phyloP scores from a whole-genome alignment of 2,329 filamentous ascomycete genomes.

The Pseudopithomyces chartarum region DNA sequence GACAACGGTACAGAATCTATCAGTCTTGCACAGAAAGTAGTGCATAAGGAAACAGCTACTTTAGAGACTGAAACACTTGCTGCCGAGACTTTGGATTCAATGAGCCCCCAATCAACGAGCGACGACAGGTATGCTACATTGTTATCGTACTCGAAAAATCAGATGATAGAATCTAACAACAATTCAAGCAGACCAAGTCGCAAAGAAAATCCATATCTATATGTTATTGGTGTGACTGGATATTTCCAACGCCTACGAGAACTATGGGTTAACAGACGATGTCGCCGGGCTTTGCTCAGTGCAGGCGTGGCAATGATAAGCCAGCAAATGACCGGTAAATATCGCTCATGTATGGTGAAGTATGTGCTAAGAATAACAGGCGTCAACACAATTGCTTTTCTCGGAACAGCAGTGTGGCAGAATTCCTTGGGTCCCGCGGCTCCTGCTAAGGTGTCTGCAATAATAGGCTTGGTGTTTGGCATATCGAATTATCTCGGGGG shows the following conservation, averaged over 20 bases:
- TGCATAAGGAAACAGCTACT: background rate
- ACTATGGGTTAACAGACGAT: conserved; percentile 23
- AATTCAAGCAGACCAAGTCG: background rate
- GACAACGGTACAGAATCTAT: background rate
- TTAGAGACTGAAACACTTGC: too few relatives aligned
- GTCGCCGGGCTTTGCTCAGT: conserved; percentile 20
- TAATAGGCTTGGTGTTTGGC: conserved; percentile 24
- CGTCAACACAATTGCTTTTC: conserved; percentile 21
- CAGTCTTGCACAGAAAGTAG: background rate
- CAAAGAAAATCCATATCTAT: conserved; percentile 20
- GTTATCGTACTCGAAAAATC: too few relatives aligned
- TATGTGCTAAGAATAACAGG: conserved; percentile 7
- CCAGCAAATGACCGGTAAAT: conserved; percentile 17
- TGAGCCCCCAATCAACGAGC: conserved; percentile 7
- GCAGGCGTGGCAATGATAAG: conserved; percentile 25
- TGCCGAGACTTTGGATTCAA: background rate
- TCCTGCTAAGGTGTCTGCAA: conserved; percentile 14
- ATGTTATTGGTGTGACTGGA: conserved; percentile 28
- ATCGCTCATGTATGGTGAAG: background rate
- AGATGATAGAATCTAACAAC: too few relatives aligned
- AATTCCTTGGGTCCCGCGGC: background rate
- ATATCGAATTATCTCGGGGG: conserved; percentile 24
- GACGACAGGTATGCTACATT: background rate
- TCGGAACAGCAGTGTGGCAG: conserved; percentile 23
- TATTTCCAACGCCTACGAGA: conserved; percentile 23